Base-by-base conservation (phyloP, 495 filamentous ascomycete species). In the Mycothermus thermophilus region DNA sequence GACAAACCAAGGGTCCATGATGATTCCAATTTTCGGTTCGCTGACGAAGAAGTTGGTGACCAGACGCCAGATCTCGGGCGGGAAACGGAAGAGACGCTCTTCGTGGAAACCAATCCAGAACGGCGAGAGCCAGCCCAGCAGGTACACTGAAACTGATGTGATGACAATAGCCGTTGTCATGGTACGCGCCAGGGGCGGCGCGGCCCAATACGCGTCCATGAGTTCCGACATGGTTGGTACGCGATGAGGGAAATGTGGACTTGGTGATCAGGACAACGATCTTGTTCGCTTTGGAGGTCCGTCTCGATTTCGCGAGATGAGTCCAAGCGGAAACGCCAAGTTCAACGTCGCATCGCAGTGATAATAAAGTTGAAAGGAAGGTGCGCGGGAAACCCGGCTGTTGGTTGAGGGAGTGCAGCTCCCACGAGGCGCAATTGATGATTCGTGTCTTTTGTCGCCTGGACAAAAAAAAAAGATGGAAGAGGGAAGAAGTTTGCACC, bases 1-100 rank as follows among this genome's bases (percentile, higher is more conserved):
- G 26, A 59, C 46, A 50, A 86, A 81, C 59, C 84, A 90, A 17
- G 87, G 77, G 58, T 95, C 84, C 50, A 92, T 64, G 23, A 93
- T 39, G 30, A 93, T 78, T 29, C 53, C 55, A 33, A 88, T 47
- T 21, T 69, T 39, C 11, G 66, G 60, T 20, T 72, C 66, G 9
- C 79, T 86, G 36, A 93, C 52, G 24, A 87, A 55, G 59, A 92
- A 93, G 26, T 69, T 61, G 8, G 82, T 79, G 23, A 75, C 55
- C 2, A 85, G 47, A 34, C 60, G 58, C 53, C 63, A 66, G 40
- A 67, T 48, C 40, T 59, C 50, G 31, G 85, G 85, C 19, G 74
- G 70, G 30, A 81, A 50, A 39, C 64, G 67, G 52, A 79, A 69
- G 11, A 88, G 48, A 37, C 52, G 48, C 35, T 61, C 48, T 31